phyloP scores from a whole-genome alignment of 768 basidiomycete species.

The Mycena leptocephala region DNA sequence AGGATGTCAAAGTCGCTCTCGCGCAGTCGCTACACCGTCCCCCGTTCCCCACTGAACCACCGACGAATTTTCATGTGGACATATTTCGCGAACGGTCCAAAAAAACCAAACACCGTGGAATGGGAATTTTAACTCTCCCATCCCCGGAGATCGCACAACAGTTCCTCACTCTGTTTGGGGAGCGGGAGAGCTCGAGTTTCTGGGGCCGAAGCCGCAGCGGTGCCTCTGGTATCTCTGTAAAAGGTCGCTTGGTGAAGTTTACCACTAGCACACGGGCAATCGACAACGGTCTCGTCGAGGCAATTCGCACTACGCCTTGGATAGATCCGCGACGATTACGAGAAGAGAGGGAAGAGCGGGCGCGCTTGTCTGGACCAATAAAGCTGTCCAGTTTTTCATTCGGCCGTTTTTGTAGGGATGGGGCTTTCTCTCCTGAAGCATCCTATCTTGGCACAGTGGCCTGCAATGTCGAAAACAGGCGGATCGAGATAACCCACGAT shows the following conservation, averaged over 20 bases:
- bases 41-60: constrained; percentile 45
- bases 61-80: constrained; percentile 52
- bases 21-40: constrained; percentile 52
- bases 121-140: constrained; percentile 52
- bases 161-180: constrained; percentile 48
- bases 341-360: constrained; percentile 42
- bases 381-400: constrained; percentile 47
- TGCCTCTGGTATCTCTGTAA: constrained; percentile 42
- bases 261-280: constrained; percentile 38
- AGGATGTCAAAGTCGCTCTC: constrained; percentile 51
- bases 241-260: constrained; percentile 42
- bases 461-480: constrained; percentile 53
- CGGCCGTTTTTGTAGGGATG: constrained; percentile 54
- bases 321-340: constrained; percentile 46
- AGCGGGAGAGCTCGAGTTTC: background rate
- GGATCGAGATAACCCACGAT: constrained; percentile 43
- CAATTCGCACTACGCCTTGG: constrained; percentile 46
- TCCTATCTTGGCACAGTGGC: constrained; percentile 47
- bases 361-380: constrained; percentile 40
- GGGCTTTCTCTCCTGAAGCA: constrained; percentile 52
- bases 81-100: constrained; percentile 43
- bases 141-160: constrained; percentile 28
- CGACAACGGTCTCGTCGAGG: constrained; percentile 41
- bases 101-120: constrained; percentile 19
- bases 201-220: background rate